Base-by-base conservation (phyloP, 495 filamentous ascomycete species). In the Penicillium coffeae region DNA sequence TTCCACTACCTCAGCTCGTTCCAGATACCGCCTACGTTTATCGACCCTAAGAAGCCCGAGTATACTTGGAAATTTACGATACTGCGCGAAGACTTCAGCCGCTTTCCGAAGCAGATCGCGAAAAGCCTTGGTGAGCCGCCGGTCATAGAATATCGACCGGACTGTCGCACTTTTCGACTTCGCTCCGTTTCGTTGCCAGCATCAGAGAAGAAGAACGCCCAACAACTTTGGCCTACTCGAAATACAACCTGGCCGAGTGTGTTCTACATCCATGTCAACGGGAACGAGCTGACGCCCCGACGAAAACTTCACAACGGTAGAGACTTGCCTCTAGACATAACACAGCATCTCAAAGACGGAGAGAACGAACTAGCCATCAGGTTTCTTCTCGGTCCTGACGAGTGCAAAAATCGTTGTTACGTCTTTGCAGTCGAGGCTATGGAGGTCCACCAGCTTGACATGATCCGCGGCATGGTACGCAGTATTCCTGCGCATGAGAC, bases 311-410 rank as follows among this genome's bases (percentile, higher is more conserved):
- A 88, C 36, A 80, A 88, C 59, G 81, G 81, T 0, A 91, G 88
- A 58, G 87, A 94, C 50, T 56, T 89, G 3, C 79, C 92, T 0
- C 65, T 86, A 21, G 89, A 94, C 49, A 73, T 93, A 20, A 88
- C 89, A 8, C 59, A 68, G 2, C 51, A 61, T 20, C 59, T 85
- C 13, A 59, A 51, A 2, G 42, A 60, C 21, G 84, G 86, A 3
- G 51, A 54, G 2, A 95, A 95, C 54, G 58, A 50, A 3, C 53
- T 95, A 10, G 66, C 72, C 3, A 54, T 88, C 13, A 68, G 72
- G 18, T 56, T 87, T 16, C 70, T 83, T 15, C 59, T 64, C 5
- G 52, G 49, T 9, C 45, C 56, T 3, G 66, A 64, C 9, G 69
- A 78, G 22, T 61, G 62, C 13, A 54, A 56, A 8, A 53, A 62